Evolutionary conservation across 225 moss, liverwort and hornwort species (phyloP), one percentile per base, ranked within the genome.

Genomic region (Sphagnum tenellum): DNA sequence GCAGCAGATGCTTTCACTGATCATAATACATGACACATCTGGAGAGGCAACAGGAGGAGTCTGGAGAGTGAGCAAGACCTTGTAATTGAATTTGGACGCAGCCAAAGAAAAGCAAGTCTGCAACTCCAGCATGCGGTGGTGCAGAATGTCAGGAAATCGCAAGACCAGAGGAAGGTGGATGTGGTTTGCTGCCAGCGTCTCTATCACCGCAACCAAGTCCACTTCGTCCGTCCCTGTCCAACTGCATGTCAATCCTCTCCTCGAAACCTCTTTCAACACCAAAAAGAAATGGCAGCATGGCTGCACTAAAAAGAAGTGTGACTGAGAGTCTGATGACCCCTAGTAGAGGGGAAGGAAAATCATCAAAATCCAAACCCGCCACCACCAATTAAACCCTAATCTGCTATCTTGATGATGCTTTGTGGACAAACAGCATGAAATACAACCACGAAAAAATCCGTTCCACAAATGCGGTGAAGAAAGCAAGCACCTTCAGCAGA

Each of bases 71-170:
- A 60, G 49, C 56, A 57, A 68, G 68, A 86, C 89, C 86, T 86
- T 64, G 65, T 91, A 91, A 9, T 71, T 72, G 48, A 75, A 82
- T 67, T 66, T 82, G 60, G 69, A 68, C 45, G 89, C 80, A 57
- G 85, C 92, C 5, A 67, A 69, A 55, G 77, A 73, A 66, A 93
- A 93, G 72, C 88, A 82, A 48, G 62, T 77, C 61, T 89, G 89
- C 46, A 93, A 75, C 75, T 82, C 83, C 64, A 73, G 79, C 65
- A 93, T 81, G 73, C 89, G 87, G 64, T 88, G 82, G 3, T 71
- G 78, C 14, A 93, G 70, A 53, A 93, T 74, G 6, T 84, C 76
- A 12, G 89, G 86, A 63, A 93, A 93, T 50, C 88, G 87, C 9
- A 93, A 70, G 55, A 93, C 83, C 46, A 89, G 59, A 12, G 89